Evolutionary conservation across 768 basidiomycete genomes (phyloP).

Genomic region (Coprinellus micaceus): DNA sequence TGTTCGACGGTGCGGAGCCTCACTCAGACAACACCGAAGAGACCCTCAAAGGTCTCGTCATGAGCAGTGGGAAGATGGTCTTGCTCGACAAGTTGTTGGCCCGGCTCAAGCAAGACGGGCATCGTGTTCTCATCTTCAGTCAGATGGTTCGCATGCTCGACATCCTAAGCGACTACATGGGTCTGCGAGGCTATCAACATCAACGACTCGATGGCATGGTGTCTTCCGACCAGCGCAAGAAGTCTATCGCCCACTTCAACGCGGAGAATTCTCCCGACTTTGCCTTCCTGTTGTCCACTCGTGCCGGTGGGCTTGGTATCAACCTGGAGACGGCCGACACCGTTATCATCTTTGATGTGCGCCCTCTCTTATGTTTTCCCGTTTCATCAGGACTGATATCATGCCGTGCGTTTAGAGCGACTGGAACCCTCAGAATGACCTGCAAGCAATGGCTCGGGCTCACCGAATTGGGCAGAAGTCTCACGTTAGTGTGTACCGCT

Average conservation of each 20-base stretch:
- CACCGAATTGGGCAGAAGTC: constrained; percentile 99
- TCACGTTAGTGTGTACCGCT: constrained; percentile 97
- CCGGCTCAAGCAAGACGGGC: constrained; percentile 85
- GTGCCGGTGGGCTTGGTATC: constrained; percentile 96
- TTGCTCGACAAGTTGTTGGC: constrained; percentile 94
- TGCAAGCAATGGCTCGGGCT: constrained; percentile 99
- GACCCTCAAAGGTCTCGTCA: constrained; percentile 90
- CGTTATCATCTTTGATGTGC: constrained; percentile 96
- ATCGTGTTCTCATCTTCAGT: constrained; percentile 97
- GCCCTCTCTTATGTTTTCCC: constrained; percentile 27
- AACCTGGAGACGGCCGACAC: constrained; percentile 99
- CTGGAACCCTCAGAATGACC: constrained; percentile 98
- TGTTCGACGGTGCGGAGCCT: constrained; percentile 93
- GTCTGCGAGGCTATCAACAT: constrained; percentile 81
- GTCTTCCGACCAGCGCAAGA: constrained; percentile 87
- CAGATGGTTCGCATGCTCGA: constrained; percentile 99
- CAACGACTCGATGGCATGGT: constrained; percentile 97
- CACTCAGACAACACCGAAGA: constrained; percentile 65
- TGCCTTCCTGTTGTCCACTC: constrained; percentile 92
- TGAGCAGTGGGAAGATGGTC: constrained; percentile 99
- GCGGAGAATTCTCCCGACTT: constrained; percentile 91
- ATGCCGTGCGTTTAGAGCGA: constrained; percentile 61
- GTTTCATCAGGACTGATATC: constrained; percentile 5
- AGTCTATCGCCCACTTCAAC: constrained; percentile 96
- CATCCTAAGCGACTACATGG: constrained; percentile 97